Conservation (phyloP, 2,329 filamentous ascomycete genomes). For the Dryadomyces quercus-mongolicae region DNA sequence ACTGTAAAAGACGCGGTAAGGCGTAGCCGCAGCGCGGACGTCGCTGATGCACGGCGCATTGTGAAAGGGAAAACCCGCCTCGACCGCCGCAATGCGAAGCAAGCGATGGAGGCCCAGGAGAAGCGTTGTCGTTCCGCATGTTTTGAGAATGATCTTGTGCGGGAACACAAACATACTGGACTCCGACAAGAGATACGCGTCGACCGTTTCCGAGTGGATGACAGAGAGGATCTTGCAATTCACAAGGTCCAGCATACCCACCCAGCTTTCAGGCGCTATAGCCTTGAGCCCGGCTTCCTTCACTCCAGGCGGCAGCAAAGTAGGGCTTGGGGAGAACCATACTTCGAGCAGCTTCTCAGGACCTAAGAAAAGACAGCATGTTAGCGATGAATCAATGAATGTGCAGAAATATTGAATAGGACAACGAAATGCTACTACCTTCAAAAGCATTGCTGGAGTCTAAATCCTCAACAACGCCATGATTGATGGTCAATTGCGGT, state of each 20-base stretch:
- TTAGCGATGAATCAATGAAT: neutral
- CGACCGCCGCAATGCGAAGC: slow-evolving; percentile 76
- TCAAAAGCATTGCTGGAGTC: slow-evolving; percentile 96
- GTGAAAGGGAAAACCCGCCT: slow-evolving; percentile 81
- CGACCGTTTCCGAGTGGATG: slow-evolving; percentile 83
- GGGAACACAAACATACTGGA: slow-evolving; percentile 99
- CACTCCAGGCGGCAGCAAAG: slow-evolving; percentile 56
- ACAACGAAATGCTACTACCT: slow-evolving; percentile 33
- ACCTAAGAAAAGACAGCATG: slow-evolving; percentile 31
- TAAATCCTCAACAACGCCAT: slow-evolving; percentile 81
- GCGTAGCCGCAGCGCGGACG: slow-evolving; percentile 65
- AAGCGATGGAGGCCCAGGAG: slow-evolving; percentile 81
- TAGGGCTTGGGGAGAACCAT: slow-evolving; percentile 81
- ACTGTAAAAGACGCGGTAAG: slow-evolving; percentile 96
- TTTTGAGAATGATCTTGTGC: slow-evolving; percentile 99
- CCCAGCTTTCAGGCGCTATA: slow-evolving; percentile 77
- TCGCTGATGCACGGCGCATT: slow-evolving; percentile 54
- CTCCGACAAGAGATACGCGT: slow-evolving; percentile 93
- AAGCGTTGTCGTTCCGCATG: slow-evolving; percentile 91
- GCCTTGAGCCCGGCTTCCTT: slow-evolving; percentile 72
- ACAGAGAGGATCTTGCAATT: slow-evolving; percentile 97
- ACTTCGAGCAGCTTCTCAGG: slow-evolving; percentile 97
- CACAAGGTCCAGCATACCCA: slow-evolving; percentile 92
- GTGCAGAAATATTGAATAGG: neutral
- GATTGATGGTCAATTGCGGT: slow-evolving; percentile 91